Base-by-base conservation (phyloP, 2,329 filamentous ascomycete species). In the Claviceps humidiphila region DNA sequence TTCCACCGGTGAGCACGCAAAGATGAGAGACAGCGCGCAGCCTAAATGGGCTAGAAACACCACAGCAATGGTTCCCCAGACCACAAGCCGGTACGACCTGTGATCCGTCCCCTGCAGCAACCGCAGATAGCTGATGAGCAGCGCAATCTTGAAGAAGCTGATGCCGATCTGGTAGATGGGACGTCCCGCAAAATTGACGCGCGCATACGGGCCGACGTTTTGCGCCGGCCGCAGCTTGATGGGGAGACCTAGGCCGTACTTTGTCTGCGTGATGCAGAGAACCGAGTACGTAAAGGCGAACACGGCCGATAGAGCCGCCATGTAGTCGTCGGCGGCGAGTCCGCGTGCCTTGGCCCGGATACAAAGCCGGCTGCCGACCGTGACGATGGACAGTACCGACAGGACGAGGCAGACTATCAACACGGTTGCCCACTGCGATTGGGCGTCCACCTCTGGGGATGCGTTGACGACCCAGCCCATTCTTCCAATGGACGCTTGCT, bases 131-230 rank as follows among this genome's bases (percentile, higher is more conserved):
- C 72, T 75, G 57, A 78, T 71, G 53, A 76, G 65, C 2, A 78
- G 64, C 0, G 75, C 74, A 30, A 77, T 71, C 58, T 79, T 79
- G 68, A 79, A 79, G 53, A 76, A 76, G 54, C 72, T 73, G 60
- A 79, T 76, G 40, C 76, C 76, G 7, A 76, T 49, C 55, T 78
- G 74, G 54, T 79, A 79, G 45, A 78, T 70, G 0, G 76, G 76
- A 2, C 76, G 69, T 2, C 75, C 76, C 5, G 72, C 72, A 56
- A 70, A 78, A 59, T 79, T 79, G 58, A 75, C 63, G 51, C 73
- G 59, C 0, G 71, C 73, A 58, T 77, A 78, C 0, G 63, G 63
- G 5, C 70, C 54, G 0, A 75, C 58, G 44, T 73, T 69, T n/a
- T 56, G 60, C n/a, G 64, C 58, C 0, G 76, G 76, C 0, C 76